Base-by-base conservation (phyloP, 2,329 filamentous ascomycete species). In the Domatiomyces catenatus region DNA sequence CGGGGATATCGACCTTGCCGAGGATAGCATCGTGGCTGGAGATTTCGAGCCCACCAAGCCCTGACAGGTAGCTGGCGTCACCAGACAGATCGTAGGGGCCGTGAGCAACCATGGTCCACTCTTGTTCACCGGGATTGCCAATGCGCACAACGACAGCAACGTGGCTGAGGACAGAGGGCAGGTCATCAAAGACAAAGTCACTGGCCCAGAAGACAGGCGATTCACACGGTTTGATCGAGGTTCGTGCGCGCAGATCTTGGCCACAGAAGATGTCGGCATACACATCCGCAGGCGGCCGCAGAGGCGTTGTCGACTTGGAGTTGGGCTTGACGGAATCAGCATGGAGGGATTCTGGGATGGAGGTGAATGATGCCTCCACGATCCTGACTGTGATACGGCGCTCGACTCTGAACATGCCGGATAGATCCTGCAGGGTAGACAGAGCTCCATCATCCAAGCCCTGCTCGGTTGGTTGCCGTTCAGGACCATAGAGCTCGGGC, bases 401-500 rank as follows among this genome's bases (percentile, higher is more conserved):
- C 61, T 83, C 80, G 63, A 83, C 80, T 42, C 80, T 73, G 59
- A 83, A 83, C 73, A 83, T 80, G 58, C 81, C 77, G 42, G 67
- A 4, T 69, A 71, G 6, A 69, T 62, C 18, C 64, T 60, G 8
- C 62, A 53, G 19, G 28, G 7, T 8, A 12, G 7, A 12, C 3
- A 5, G 28, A 12, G 28, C 4, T 8, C 28, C 28, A 36, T 59
- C 58, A 7, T 26, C 45, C 3, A 19, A 8, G 2, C 2, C 6
- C n/a, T 4, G 17, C 36, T 61, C 54, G 46, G 56, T 58, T 54
- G 28, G 61, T 60, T 10, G 69, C 51, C 71, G 69, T 54, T 76
- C 75, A n/a, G 77, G 76, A 1, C 81, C 86, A 63, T 94, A 96
- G 10, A 96, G 74, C 60, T 95, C 88, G 0, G 92, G 90, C 45